Percentiles rank a stretch among this genome's conserved stretches.
phyloP scores from a whole-genome alignment of 768 basidiomycete species.

The Thelephora aurantiotincta region DNA sequence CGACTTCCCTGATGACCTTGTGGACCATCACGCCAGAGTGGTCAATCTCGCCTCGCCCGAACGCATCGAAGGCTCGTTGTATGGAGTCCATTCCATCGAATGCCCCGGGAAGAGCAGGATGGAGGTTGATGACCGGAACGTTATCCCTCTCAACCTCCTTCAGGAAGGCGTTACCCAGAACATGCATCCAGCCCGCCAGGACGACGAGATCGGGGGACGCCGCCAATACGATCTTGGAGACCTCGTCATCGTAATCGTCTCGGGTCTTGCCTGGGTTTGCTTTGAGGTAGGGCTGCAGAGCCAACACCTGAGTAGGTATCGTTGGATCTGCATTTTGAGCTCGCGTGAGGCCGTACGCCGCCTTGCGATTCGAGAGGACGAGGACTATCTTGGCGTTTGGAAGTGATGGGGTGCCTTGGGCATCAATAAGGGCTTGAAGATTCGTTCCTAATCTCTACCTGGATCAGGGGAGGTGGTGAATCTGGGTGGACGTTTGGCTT shows the following conservation, averaged over 20 bases:
- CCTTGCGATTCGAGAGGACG: constrained; percentile 87
- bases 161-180: constrained; percentile 72
- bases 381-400: constrained; percentile 58
- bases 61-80: constrained; percentile 80
- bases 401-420: constrained; percentile 58
- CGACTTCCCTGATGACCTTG: constrained; percentile 84
- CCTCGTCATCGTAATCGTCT: constrained; percentile 73
- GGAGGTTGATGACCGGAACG: constrained; percentile 88
- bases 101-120: constrained; percentile 90
- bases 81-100: constrained; percentile 95
- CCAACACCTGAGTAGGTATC: constrained; percentile 73
- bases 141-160: constrained; percentile 18
- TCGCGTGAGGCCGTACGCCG: constrained; percentile 80
- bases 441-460: constrained; percentile 57
- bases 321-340: constrained; percentile 56
- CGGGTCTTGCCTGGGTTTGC: constrained; percentile 58
- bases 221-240: constrained; percentile 51
- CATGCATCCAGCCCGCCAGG: constrained; percentile 99
- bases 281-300: constrained; percentile 74
- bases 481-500: neutral
- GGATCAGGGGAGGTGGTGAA: constrained; percentile 1
- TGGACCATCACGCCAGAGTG: constrained; percentile 88
- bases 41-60: constrained; percentile 65
- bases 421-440: constrained; percentile 91
- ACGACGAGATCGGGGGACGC: constrained; percentile 75